phyloP scores from a whole-genome alignment of 257 asterid genomes.

The Gentiana dahurica region DNA sequence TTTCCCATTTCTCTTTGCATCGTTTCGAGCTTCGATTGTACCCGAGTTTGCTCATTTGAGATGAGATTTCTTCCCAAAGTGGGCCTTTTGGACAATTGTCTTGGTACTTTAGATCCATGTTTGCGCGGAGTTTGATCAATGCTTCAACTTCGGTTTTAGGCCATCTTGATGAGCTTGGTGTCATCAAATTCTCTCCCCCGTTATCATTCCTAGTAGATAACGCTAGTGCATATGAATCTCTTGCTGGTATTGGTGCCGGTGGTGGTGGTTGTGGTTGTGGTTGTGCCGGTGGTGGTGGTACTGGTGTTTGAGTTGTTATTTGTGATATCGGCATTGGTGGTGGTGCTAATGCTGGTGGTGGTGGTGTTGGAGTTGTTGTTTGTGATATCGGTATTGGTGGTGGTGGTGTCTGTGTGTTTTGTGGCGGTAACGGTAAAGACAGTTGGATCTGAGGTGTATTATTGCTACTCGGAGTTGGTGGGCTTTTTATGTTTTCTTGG shows the following conservation, averaged over 20 bases:
- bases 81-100: slow-evolving; percentile 92
- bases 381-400: slow-evolving; percentile 8
- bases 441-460: slow-evolving; percentile 9
- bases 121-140: slow-evolving; percentile 54
- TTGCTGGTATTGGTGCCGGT: slow-evolving; percentile 5
- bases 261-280: slow-evolving; percentile 5
- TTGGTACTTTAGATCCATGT: slow-evolving; percentile 62
- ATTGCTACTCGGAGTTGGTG: slow-evolving; percentile 17
- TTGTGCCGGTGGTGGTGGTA: slow-evolving; percentile 5
- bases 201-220: slow-evolving; percentile 18
- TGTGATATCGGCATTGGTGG: slow-evolving; percentile 4
- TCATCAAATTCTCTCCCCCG: slow-evolving; percentile 23
- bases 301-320: slow-evolving; percentile 3
- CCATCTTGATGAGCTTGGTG: slow-evolving; percentile 68
- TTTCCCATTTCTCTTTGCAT: slow-evolving; percentile 99
- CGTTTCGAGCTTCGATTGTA: slow-evolving; percentile 71
- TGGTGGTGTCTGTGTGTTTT: slow-evolving; percentile 9
- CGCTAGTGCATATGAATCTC: slow-evolving; percentile 7
- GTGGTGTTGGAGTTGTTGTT: slow-evolving; percentile 2
- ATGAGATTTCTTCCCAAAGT: slow-evolving; percentile 85
- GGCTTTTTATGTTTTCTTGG: slow-evolving; percentile 29
- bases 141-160: slow-evolving; percentile 89
- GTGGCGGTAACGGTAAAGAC: slow-evolving; percentile 14
- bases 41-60: slow-evolving; percentile 56
- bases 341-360: slow-evolving; percentile 8